These are phyloP conservation scores for Zygosaccharomyces bisporus DNA, from an alignment of 805 yeast species.

Conservation along the genomic window DNA sequence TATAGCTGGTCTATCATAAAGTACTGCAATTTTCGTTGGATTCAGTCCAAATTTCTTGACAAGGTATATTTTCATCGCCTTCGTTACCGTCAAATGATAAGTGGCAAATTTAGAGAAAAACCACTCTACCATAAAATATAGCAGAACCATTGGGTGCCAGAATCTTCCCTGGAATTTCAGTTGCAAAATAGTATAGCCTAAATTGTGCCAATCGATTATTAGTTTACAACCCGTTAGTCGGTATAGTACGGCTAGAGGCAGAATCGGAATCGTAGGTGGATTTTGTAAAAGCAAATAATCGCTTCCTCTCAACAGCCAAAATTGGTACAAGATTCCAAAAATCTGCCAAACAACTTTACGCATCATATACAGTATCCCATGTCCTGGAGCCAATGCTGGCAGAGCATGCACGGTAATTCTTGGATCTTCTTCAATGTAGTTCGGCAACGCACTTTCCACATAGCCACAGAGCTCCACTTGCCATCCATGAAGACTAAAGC, in stretches of 20 bases:
- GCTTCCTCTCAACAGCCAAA: slow-evolving; percentile 56
- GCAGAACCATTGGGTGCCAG: slow-evolving; percentile 57
- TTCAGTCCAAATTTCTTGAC: slow-evolving; percentile 51
- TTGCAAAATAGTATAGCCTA: slow-evolving; percentile 79
- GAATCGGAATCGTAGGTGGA: slow-evolving; percentile 88
- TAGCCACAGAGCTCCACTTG: slow-evolving; percentile 85
- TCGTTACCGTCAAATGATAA: slow-evolving; percentile 76
- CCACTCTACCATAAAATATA: slow-evolving; percentile 61
- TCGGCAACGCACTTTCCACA: slow-evolving; percentile 52
- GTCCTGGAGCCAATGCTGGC: slow-evolving; percentile 11
- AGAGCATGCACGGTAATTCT: slow-evolving; percentile 49
- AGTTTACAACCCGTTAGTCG: slow-evolving; percentile 56
- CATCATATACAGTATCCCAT: slow-evolving; percentile 19
- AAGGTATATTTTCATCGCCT: slow-evolving; percentile 63
- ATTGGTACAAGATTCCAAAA: slow-evolving; percentile 41
- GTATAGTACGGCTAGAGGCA: slow-evolving; percentile 58
- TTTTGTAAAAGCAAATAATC: slow-evolving; percentile 75
- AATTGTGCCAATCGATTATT: slow-evolving; percentile 94
- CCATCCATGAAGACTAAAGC: slow-evolving; percentile 65
- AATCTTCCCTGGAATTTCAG: slow-evolving; percentile 49
- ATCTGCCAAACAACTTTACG: slow-evolving; percentile 60
- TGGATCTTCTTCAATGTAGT: slow-evolving; percentile 46
- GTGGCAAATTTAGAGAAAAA: slow-evolving; percentile 60
- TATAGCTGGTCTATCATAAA: slow-evolving; percentile 82
- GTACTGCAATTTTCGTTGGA: slow-evolving; percentile 48